These are phyloP conservation scores for Phytophthora melonis DNA, from an alignment of 352 stramenopile genomes.

Conservation along the genomic window DNA sequence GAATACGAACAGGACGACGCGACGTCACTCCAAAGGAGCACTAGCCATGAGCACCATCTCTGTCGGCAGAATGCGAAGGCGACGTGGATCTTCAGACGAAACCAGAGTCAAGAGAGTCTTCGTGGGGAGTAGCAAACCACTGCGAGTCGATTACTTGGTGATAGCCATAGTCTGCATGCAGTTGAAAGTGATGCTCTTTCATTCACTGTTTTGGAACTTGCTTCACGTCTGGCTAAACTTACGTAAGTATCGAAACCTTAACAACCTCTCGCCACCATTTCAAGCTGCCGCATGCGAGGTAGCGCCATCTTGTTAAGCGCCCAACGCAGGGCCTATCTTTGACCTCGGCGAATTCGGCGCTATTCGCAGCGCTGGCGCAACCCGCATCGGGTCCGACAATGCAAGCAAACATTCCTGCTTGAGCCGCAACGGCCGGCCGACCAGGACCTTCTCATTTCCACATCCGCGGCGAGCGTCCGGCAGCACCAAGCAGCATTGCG, in stretches of 20 bases:
- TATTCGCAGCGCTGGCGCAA: background rate
- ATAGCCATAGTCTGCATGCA: too few relatives aligned
- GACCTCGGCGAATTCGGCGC: conserved; percentile 1
- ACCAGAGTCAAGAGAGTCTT: background rate
- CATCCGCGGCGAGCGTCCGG: conserved; percentile 4
- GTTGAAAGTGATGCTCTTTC: too few relatives aligned
- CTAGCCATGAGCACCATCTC: background rate
- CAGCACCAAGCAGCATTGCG: conserved; percentile 3
- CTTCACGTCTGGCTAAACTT: too few relatives aligned
- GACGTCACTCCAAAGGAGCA: background rate
- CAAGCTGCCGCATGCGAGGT: too few relatives aligned
- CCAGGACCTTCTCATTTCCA: conserved; percentile 10
- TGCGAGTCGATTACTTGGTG: too few relatives aligned
- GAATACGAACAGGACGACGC: background rate
- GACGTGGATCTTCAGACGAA: background rate
- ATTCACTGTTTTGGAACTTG: too few relatives aligned
- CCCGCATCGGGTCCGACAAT: conserved; percentile 24
- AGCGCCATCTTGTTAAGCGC: background rate
- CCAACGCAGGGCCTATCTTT: conserved; percentile 1
- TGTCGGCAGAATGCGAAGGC: too few relatives aligned
- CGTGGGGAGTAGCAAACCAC: too few relatives aligned
- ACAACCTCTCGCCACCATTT: too few relatives aligned
- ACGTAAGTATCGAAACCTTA: too few relatives aligned
- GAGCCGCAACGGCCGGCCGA: background rate
- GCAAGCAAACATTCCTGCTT: conserved; percentile 20